Evolutionary conservation across 768 basidiomycete genomes (phyloP).

Genomic region (Porphyrellus cyaneotinctus): DNA sequence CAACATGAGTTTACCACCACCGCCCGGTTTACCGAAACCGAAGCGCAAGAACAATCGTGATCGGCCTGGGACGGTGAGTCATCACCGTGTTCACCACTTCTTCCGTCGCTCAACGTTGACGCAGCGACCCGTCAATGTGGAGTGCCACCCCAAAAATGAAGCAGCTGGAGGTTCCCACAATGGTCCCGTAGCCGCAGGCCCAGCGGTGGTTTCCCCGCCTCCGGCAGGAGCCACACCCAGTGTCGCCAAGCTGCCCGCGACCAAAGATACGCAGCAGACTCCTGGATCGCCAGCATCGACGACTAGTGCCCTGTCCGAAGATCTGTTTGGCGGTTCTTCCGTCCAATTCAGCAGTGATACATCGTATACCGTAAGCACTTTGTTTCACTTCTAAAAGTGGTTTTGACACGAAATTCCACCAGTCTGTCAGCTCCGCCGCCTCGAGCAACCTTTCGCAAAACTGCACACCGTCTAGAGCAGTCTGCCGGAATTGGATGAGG

Average conservation of each 20-base stretch:
- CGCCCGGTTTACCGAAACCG: constrained; percentile 9
- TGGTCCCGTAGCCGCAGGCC: not conserved
- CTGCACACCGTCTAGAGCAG: accelerated
- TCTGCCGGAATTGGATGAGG: constrained; percentile 4
- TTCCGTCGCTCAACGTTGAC: not conserved
- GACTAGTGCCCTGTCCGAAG: constrained; percentile 17
- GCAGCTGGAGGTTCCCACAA: constrained; percentile 1
- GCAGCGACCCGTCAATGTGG: constrained; percentile 4
- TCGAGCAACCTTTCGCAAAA: constrained; percentile 1
- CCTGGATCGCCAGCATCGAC: constrained; percentile 16
- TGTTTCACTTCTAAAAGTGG: not conserved
- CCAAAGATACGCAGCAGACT: not conserved
- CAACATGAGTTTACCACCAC: constrained; percentile 4
- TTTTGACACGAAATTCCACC: not conserved
- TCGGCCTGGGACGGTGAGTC: constrained; percentile 3
- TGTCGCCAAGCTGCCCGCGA: constrained; percentile 11
- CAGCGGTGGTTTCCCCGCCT: constrained; percentile 8
- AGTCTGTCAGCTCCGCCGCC: constrained; percentile 18
- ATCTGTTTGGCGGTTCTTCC: constrained; percentile 11
- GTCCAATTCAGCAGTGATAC: constrained; percentile 11
- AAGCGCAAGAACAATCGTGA: not conserved
- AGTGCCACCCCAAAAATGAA: not conserved
- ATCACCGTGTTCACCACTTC: not conserved
- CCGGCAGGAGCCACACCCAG: not conserved
- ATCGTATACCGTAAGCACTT: constrained; percentile 16